Base-by-base conservation (phyloP, 805 yeast species). In the Yarrowia sp. region DNA sequence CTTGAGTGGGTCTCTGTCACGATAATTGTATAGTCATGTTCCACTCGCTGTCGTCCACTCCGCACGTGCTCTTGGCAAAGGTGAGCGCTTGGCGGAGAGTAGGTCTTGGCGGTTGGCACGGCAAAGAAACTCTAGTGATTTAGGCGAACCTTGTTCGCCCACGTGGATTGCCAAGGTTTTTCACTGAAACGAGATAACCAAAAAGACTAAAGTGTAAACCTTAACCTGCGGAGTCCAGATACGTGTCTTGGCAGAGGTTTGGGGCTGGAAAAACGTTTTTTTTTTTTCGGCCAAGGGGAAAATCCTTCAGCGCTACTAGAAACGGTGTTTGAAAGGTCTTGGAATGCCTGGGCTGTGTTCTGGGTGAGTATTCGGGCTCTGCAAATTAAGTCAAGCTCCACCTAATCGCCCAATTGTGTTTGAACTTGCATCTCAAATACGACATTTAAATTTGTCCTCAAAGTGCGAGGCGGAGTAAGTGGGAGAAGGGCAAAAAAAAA, bases 111-210 rank as follows among this genome's bases (percentile, higher is more conserved):
- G 44, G 44, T 22, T 22, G 44, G 44, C 44, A 39, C 42, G 60
- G 44, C 60, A 38, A n/a, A 28, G 9, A 38, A 51, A 28, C 17
- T 45, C 57, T 38, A n/a, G 28, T 1, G 17, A 13, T 15, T 31
- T 8, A 10, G n/a, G 11, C 14, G 1, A 8, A 47, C 4, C 22
- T 15, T 10, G 4, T 14, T 5, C 2, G 3, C 35, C 60, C 60
- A 51, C 60, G 60, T 51, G 60, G 44, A 51, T 8, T 51, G 60
- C 60, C 60, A 51, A 51, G 60, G 60, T 51, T 51, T 50, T 38
- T 51, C 36, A n/a, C 36, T 28, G 44, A 51, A 47, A 38, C 60
- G 35, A 51, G 60, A 39, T 51, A 39, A 38, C 60, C 32, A 14
- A 51, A 36, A 36, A 35, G 57, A 9, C 14, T 36, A 51, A 51